These are phyloP conservation scores for Orbilia javanica DNA, from an alignment of 2,329 filamentous ascomycete species.

Conservation along the genomic window DNA sequence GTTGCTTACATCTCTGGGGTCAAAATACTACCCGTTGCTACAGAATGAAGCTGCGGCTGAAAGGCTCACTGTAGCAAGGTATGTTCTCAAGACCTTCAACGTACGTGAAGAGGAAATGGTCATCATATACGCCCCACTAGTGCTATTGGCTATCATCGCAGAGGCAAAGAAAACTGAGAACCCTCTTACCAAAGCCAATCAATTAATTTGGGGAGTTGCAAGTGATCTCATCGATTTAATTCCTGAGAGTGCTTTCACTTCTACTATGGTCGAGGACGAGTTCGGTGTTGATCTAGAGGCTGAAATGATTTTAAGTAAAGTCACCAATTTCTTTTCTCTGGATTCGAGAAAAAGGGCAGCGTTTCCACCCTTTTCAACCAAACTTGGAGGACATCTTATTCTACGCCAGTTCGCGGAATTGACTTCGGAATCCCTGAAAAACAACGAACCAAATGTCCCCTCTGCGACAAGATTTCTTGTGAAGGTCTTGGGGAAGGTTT, in stretches of 20 bases:
- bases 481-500: slow-evolving; percentile 61
- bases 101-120: slow-evolving; percentile 97
- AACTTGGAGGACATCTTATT: slow-evolving; percentile 47
- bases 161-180: slow-evolving; percentile 62
- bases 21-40: slow-evolving; percentile 68
- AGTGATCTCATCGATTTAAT: slow-evolving; percentile 69
- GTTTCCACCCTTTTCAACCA: slow-evolving; percentile 54
- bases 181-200: slow-evolving; percentile 64
- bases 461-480: slow-evolving; percentile 61
- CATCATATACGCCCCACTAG: slow-evolving; percentile 82
- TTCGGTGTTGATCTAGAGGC: slow-evolving; percentile 34
- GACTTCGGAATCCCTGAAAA: slow-evolving; percentile 42
- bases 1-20: slow-evolving; percentile 69
- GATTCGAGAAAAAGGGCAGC: slow-evolving; percentile 52
- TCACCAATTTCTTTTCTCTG: slow-evolving; percentile 57
- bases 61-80: slow-evolving; percentile 71
- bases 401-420: slow-evolving; percentile 49
- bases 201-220: slow-evolving; percentile 72
- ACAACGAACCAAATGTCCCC: slow-evolving; percentile 58
- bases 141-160: slow-evolving; percentile 74
- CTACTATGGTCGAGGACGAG: slow-evolving; percentile 59
- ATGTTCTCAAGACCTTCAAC: slow-evolving; percentile 90
- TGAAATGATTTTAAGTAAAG: slow-evolving; percentile 30
- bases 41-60: slow-evolving; percentile 66
- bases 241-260: slow-evolving; percentile 74